Evolutionary conservation across 805 yeast species (phyloP), one percentile per base, ranked within the genome.

Genomic region (Saitoella complicata): DNA sequence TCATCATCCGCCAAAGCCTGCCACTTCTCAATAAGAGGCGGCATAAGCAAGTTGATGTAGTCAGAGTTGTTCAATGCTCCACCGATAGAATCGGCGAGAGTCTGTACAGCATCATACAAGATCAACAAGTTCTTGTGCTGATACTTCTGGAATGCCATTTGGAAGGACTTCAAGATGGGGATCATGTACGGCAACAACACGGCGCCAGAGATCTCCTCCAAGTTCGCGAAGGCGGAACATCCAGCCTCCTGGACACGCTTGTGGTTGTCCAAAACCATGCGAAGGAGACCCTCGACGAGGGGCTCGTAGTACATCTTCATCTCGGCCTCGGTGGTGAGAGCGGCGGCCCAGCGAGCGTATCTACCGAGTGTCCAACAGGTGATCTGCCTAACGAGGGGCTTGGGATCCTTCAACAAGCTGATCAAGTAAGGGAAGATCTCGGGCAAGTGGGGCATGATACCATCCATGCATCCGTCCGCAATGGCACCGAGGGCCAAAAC

Each of bases 201-300:
- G 1, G 75, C 62, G 44, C 82, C 85, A 21, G 91, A 71, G 46
- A 70, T 73, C 55, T 87, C 96, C 37, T 87, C 76, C 49, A 87
- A 81, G 45, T 77, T 78, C 0, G 94, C 80, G 39, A 88, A 71
- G 7, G 95, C 82, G 35, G 86, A 75, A 53, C 94, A 84, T 1
- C 94, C 95, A 46, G 94, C 80, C 55, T 86, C 88, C 63, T 91
- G 98, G n/a, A 88, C 98, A 46, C 80, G 81, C 58, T 87, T 86
- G 65, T 84, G 85, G 43, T 67, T 70, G 59, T 91, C 97, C 21
- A 34, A 33, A 30, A 30, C 36, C 31, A 31, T 35, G 9, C 41
- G 9, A 34, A 46, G 34, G 41, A 91, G 71, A 1, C 91, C 73
- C 53, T 80, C 77, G 47, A 91, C 70, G 0, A 91, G 84, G 5